These are phyloP conservation scores for Trichosporon coremiiforme DNA, from an alignment of 1,284 basidiomycete genomes.

Conservation along the genomic window DNA sequence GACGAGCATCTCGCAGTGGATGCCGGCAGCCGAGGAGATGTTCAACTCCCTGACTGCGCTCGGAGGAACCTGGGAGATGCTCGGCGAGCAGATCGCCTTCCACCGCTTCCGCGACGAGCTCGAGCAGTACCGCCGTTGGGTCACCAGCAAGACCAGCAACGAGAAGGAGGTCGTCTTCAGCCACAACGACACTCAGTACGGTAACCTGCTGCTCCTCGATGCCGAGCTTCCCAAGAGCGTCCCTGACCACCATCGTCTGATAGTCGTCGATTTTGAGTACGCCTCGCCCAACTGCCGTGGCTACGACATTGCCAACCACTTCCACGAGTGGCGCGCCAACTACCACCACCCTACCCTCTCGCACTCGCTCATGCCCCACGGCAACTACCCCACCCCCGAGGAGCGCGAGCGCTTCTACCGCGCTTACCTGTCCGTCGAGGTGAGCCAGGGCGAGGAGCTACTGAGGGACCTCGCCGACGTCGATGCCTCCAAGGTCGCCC, in stretches of 20 bases:
- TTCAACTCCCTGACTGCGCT: conserved; percentile 37
- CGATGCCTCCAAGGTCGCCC: conserved; percentile 45
- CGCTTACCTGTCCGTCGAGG: conserved; percentile 67
- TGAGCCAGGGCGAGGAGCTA: conserved; percentile 43
- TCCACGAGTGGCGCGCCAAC: conserved; percentile 91
- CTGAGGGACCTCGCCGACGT: conserved; percentile 44
- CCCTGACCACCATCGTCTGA: conserved; percentile 66
- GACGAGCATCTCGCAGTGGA: conserved; percentile 67
- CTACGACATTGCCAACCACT: conserved; percentile 94
- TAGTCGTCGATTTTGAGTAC: conserved; percentile 95
- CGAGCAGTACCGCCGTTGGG: conserved; percentile 48
- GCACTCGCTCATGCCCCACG: conserved; percentile 71
- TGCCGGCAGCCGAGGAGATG: conserved; percentile 52
- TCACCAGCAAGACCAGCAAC: conserved; percentile 42
- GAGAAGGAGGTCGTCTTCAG: conserved; percentile 54
- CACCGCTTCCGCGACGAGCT: conserved; percentile 50
- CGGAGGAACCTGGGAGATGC: conserved; percentile 47
- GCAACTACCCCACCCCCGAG: conserved; percentile 70
- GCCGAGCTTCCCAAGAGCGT: conserved; percentile 59
- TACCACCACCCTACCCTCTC: conserved; percentile 69
- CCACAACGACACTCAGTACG: conserved; percentile 90
- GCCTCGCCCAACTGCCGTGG: conserved; percentile 83
- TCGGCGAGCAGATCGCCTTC: conserved; percentile 50
- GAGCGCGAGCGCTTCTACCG: conserved; percentile 79
- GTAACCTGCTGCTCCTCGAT: conserved; percentile 79